A percentile compares a stretch with the other conserved stretches of the same genome.
Conservation (phyloP, 1,284 basidiomycete genomes). For the Sphaerobolus stellatus region DNA sequence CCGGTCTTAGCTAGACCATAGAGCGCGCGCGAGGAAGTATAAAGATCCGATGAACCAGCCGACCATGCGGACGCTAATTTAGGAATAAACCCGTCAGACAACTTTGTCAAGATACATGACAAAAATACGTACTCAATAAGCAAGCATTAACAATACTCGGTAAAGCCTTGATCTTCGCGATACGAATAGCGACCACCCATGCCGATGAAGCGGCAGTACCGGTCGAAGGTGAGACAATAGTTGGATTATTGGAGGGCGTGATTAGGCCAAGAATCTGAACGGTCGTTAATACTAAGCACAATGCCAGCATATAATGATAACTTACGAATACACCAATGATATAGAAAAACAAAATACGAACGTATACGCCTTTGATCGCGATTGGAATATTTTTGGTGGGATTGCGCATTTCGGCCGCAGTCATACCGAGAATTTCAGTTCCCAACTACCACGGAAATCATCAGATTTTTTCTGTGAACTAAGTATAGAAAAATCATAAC, state of each 20-base stretch:
- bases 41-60: slow-evolving; percentile 79
- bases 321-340: slow-evolving; percentile 68
- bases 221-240: slow-evolving; percentile 37
- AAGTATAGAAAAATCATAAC: neutral
- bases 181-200: slow-evolving; percentile 81
- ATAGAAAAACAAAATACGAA: slow-evolving; percentile 71
- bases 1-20: slow-evolving; percentile 80
- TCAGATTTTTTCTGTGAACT: neutral
- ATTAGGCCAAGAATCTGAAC: slow-evolving; percentile 65
- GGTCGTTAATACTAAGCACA: neutral
- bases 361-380: slow-evolving; percentile 54
- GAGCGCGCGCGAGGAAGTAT: slow-evolving; percentile 77
- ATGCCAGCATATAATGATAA: slow-evolving; percentile 38
- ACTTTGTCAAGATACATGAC: neutral
- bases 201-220: slow-evolving; percentile 69
- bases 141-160: slow-evolving; percentile 68
- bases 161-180: slow-evolving; percentile 72
- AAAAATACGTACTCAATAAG: slow-evolving; percentile 3
- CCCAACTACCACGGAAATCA: neutral
- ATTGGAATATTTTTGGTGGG: slow-evolving; percentile 58
- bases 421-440: slow-evolving; percentile 31
- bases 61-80: slow-evolving; percentile 79
- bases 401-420: slow-evolving; percentile 48
- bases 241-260: slow-evolving; percentile 65
- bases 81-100: slow-evolving; percentile 23